Base-by-base conservation (phyloP, 2,329 filamentous ascomycete genomes). In the Sphaerulina musiva region DNA sequence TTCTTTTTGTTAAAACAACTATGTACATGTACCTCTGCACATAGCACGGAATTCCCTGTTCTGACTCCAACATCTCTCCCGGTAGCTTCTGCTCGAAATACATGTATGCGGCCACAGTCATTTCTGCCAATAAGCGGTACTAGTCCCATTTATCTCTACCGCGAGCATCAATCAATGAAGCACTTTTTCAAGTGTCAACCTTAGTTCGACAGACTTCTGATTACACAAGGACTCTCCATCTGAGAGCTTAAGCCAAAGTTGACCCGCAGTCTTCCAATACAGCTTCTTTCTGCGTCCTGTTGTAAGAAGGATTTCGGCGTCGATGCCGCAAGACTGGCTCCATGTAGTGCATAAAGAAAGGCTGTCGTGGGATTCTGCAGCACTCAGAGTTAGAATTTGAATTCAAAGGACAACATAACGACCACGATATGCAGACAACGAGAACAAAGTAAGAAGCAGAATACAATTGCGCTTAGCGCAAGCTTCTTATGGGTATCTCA, bases 281-380 rank as follows among this genome's bases (percentile, higher is more conserved):
- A 53, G 54, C 41, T 56, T 60, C 17, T 56, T 54, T 3, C 41
- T 51, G 2, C 20, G 53, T 32, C 54, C 48, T 9, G 43, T 50
- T 3, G 39, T 39, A 3, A 56, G 43, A 3, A 53, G 12, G 3
- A 34, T 38, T 4, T 29, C 43, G 41, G 14, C 57, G 53, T 17
- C 58, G 55, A 3, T 42, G 8, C 3, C 53, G 49, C 9, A 63
- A 49, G 4, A 56, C 46, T 0, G 53, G 49, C 8, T 54, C 43
- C 17, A 43, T 48, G 48, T 61, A 48, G 39, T 62, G 61, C 0
- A 57, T 45, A 53, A 64, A 63, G 11, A 61, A 29, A 29, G 6
- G 26, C 26, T 29, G 26, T 29, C 26, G 26, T 29, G 26, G 26
- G 6, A 6, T 29, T 26, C 31, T 58, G 34, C 7, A n/a, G 10